These are phyloP conservation scores for Ustilago nuda DNA, from an alignment of 1,284 basidiomycete species.

Conservation along the genomic window DNA sequence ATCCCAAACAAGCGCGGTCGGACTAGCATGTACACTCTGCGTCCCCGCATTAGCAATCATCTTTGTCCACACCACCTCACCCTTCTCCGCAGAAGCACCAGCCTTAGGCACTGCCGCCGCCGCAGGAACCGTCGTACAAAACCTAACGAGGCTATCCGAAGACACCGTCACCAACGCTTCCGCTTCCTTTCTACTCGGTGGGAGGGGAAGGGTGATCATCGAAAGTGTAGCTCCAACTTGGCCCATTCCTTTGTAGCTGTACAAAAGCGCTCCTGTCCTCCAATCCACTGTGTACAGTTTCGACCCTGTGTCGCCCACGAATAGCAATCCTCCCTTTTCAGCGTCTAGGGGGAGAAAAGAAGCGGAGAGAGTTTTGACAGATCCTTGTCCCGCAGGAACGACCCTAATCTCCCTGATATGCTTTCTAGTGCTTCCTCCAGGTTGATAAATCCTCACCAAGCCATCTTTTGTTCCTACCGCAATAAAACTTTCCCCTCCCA, in stretches of 20 bases:
- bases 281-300: constrained; percentile 56
- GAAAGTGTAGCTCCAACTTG: constrained; percentile 31
- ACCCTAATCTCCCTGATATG: constrained; percentile 43
- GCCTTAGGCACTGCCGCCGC: constrained; percentile 22
- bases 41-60: constrained; percentile 21
- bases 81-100: constrained; percentile 31
- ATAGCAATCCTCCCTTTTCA: constrained; percentile 32
- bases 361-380: constrained; percentile 41
- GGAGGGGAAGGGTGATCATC: constrained; percentile 30
- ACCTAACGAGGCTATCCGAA: constrained; percentile 33
- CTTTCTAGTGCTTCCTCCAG: constrained; percentile 19
- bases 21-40: constrained; percentile 25
- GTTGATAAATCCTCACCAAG: constrained; percentile 47
- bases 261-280: constrained; percentile 41
- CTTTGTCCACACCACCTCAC: constrained; percentile 23
- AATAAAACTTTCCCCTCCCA: constrained; percentile 17
- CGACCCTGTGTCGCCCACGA: constrained; percentile 52
- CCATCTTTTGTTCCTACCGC: constrained; percentile 55
- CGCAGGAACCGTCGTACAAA: constrained; percentile 28
- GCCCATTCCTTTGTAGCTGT: constrained; percentile 42
- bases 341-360: constrained; percentile 24
- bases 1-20: constrained; percentile 49
- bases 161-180: constrained; percentile 36
- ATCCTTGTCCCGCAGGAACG: constrained; percentile 33
- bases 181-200: neutral